phyloP scores from a whole-genome alignment of 352 stramenopile species.

The Aphanomyces stellatus region DNA sequence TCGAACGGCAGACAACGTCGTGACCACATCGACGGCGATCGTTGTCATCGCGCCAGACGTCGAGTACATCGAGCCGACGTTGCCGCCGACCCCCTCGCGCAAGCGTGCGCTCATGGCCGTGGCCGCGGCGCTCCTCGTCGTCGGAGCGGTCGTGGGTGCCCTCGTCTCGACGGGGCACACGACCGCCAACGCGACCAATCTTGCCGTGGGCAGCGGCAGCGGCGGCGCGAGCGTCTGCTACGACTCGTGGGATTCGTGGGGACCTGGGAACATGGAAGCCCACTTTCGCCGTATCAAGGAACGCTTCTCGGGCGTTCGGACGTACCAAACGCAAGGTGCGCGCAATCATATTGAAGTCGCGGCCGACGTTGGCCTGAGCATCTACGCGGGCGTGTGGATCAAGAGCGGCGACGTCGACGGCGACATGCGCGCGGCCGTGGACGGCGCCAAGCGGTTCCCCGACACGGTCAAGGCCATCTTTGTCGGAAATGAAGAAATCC shows the following conservation, averaged over 20 bases:
- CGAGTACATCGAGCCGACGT: background rate
- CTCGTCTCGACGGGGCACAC: background rate
- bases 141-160: background rate
- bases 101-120: background rate
- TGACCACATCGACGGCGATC: background rate
- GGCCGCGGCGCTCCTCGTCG: background rate
- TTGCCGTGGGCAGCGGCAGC: background rate
- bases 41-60: background rate
- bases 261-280: conserved; percentile 21
- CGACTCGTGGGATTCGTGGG: conserved; percentile 30
- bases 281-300: background rate
- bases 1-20: no score
- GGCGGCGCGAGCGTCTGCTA: conserved; percentile 31
- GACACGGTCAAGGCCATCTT: conserved; percentile 40
- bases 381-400: conserved; percentile 52
- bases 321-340: conserved; percentile 38
- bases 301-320: conserved; percentile 47
- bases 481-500: conserved; percentile 55
- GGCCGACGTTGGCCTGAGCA: conserved; percentile 30
- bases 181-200: background rate
- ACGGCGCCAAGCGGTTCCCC: conserved; percentile 26
- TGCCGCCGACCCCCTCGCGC: background rate
- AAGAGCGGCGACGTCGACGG: conserved; percentile 23
- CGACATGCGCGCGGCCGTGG: conserved; percentile 38
- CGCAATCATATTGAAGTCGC: conserved; percentile 42